phyloP scores from a whole-genome alignment of 140 eudicot species.

The Senecio squalidus region DNA sequence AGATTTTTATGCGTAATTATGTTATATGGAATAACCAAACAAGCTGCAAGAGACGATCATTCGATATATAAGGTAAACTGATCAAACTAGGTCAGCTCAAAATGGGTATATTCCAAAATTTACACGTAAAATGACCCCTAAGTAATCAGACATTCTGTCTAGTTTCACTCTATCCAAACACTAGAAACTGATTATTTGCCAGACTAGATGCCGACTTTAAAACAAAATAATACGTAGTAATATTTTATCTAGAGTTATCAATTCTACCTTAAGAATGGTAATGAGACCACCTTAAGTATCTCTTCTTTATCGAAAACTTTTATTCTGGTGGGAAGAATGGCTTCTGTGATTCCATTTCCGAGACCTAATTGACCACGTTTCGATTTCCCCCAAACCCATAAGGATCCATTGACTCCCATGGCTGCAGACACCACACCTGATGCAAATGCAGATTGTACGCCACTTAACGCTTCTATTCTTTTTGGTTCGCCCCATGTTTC shows the following conservation, averaged over 20 bases:
- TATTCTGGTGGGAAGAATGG: conserved; percentile 61
- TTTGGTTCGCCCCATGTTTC: conserved; percentile 73
- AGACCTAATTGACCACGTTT: conserved; percentile 91
- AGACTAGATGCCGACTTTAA: no score
- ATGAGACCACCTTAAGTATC: conserved; percentile 73
- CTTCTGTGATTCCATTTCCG: conserved; percentile 65
- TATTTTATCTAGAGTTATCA: no score
- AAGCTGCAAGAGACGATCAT: no score
- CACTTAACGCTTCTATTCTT: conserved; percentile 54
- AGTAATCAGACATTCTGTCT: background rate
- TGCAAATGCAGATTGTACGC: conserved; percentile 58
- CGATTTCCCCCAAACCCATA: conserved; percentile 95
- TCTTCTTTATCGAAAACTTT: conserved; percentile 67
- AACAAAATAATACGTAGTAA: no score
- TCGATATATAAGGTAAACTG: background rate
- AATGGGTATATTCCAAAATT: no score
- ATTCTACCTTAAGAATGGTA: conserved; percentile 59
- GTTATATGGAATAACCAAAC: background rate
- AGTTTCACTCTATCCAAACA: no score
- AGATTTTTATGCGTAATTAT: no score
- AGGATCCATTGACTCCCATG: conserved; percentile 55
- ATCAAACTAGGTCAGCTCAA: no score
- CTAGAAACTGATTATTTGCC: background rate
- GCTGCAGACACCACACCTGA: conserved; percentile 92
- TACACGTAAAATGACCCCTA: background rate